Evolutionary conservation across 2,329 filamentous ascomycete genomes (phyloP), one percentile per base, ranked within the genome.

Genomic region (Chalaropsis ovoidea): DNA sequence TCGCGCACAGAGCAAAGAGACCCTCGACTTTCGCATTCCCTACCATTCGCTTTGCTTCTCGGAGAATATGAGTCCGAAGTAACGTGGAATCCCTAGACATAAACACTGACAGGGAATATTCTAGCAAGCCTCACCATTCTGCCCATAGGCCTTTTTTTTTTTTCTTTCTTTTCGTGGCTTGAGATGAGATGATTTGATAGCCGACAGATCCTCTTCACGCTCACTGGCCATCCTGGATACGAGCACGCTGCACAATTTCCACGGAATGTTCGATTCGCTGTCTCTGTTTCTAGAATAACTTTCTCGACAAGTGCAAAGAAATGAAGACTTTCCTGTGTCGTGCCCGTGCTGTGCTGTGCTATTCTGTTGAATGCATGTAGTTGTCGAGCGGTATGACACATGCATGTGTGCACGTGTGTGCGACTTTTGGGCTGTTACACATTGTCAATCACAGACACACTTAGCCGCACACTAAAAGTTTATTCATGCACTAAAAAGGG

Each of bases 141-240:
- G 52, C 47, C 31, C 63, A 56, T 54, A 43, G 52, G 41, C 63
- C 49, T 35, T 27, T 22, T 45, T 47, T 19, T 47, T 47, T 47
- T 6, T 47, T 47, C 19, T 17, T 47, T 6, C 10, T 19, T 52
- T 27, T 6, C 10, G 52, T 64, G 63, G 63, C 63, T 64, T 42
- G 49, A 64, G 63, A 64, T 64, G 49, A 64, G 52, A 64, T 64
- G 63, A 58, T 52, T 31, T 64, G 49, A 64, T 64, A 64, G 49
- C 49, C 52, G 63, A 64, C 24, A 10, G 52, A 64, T 64, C 52
- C 63, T 64, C 47, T 64, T 17, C 22, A 8, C 39, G 6, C 39
- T 61, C 19, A 10, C 10, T 24, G 35, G 27, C 15, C 19, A 52
- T 52, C 22, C 19, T 27, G 19, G 47, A 52, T 52, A 35, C 31